A percentile compares a stretch with the other conserved stretches of the same genome.
These are phyloP conservation scores for Antitrichia curtipendula DNA, from an alignment of 225 moss, liverwort and hornwort species.

Conservation along the genomic window DNA sequence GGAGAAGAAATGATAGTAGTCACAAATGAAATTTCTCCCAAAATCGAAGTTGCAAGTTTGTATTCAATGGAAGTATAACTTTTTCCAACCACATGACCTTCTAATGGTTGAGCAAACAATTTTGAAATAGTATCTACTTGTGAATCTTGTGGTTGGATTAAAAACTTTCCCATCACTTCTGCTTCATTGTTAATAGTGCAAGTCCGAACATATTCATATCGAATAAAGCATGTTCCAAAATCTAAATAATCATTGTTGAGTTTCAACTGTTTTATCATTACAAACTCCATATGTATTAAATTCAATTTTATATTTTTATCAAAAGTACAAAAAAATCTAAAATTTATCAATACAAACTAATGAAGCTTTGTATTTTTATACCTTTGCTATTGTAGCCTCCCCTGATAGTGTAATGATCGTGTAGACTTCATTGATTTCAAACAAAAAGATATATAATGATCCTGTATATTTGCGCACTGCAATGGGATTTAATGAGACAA, in stretches of 20 bases:
- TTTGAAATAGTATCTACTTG: constrained; percentile 30
- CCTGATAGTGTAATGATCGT: constrained; percentile 26
- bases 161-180: constrained; percentile 58
- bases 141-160: constrained; percentile 34
- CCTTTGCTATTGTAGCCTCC: constrained; percentile 39
- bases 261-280: constrained; percentile 24
- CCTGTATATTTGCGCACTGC: constrained; percentile 37
- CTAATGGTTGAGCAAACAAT: constrained; percentile 8
- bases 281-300: neutral
- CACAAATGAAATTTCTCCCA: constrained; percentile 46
- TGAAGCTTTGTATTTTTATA: neutral
- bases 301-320: neutral
- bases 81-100: constrained; percentile 29
- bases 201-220: constrained; percentile 28
- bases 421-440: constrained; percentile 41
- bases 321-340: neutral
- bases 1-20: constrained; percentile 2
- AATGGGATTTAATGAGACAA: constrained; percentile 34
- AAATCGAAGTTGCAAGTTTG: constrained; percentile 17
- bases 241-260: constrained; percentile 26
- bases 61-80: constrained; percentile 22
- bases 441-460: constrained; percentile 34
- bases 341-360: neutral
- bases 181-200: constrained; percentile 43
- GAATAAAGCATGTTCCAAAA: constrained; percentile 57